phyloP scores from a whole-genome alignment of 345 rosid species.

The Brassica nigra region DNA sequence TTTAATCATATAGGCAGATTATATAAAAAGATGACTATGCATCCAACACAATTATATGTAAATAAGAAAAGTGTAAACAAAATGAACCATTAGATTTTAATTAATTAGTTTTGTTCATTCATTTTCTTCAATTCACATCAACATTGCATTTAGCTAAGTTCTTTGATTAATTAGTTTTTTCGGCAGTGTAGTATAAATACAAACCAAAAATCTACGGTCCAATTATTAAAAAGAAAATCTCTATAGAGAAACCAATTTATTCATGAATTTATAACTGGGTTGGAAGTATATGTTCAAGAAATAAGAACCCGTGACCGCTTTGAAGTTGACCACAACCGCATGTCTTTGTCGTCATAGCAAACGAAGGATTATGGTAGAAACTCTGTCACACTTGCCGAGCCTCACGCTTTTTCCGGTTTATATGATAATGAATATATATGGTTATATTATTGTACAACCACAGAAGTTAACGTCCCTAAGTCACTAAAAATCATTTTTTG shows the following conservation, averaged over 20 bases:
- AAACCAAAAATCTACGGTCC: neutral
- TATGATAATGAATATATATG: slow-evolving; percentile 13
- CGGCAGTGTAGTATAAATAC: neutral
- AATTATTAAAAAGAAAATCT: neutral
- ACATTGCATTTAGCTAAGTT: neutral
- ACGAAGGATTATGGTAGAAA: slow-evolving; percentile 28
- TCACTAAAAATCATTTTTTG: slow-evolving; percentile 1
- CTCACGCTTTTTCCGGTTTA: neutral
- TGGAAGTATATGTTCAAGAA: slow-evolving; percentile 29
- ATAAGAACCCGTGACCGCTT: slow-evolving; percentile 38
- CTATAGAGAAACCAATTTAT: neutral
- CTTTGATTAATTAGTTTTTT: neutral
- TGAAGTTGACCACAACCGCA: slow-evolving; percentile 35
- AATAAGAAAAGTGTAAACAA: neutral
- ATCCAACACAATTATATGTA: neutral
- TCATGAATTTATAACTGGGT: slow-evolving; percentile 2
- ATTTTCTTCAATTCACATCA: neutral
- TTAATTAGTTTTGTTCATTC: neutral
- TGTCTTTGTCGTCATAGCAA: slow-evolving; percentile 13
- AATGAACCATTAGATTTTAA: neutral
- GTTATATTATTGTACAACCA: neutral
- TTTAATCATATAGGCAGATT: neutral
- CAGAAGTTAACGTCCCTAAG: neutral
- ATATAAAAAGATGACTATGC: neutral
- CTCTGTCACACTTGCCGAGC: slow-evolving; percentile 26